A percentile compares a stretch with the other conserved stretches of the same genome.
phyloP scores from a whole-genome alignment of 2,329 filamentous ascomycete genomes.

The Aspergillus brunneoviolaceus region DNA sequence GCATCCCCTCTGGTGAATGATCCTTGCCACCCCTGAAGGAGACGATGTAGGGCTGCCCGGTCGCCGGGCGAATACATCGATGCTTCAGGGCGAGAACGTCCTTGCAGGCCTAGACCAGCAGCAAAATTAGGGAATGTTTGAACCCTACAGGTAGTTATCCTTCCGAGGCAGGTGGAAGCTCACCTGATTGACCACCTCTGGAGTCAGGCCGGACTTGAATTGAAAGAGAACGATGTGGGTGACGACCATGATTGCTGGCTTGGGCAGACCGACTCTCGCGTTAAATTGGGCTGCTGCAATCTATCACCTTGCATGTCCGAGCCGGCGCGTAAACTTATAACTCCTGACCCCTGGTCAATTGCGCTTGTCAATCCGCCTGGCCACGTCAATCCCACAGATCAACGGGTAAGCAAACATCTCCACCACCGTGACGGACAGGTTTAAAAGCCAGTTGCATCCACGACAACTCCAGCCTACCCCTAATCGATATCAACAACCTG shows the following conservation, averaged over 20 bases:
- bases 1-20: neutral
- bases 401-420: neutral
- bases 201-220: neutral
- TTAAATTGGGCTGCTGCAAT: too few species aligned
- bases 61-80: neutral
- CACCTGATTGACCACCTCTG: neutral
- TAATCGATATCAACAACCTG: too few species aligned
- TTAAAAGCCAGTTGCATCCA: too few species aligned
- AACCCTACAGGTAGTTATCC: too few species aligned
- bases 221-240: conserved; percentile 1
- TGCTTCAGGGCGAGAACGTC: neutral
- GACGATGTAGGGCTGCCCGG: conserved; percentile 1
- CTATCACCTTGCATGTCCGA: too few species aligned
- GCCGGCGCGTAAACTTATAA: neutral
- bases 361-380: neutral
- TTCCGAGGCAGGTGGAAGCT: neutral
- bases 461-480: too few species aligned
- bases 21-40: neutral
- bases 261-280: too few species aligned
- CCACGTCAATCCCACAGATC: neutral
- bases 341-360: too few species aligned
- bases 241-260: neutral
- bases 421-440: neutral
- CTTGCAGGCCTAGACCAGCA: neutral
- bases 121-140: neutral